Percentiles rank a stretch among this genome's conserved stretches.
Evolutionary conservation across 257 asterid species (phyloP).

Genomic region (Solanum acaule): DNA sequence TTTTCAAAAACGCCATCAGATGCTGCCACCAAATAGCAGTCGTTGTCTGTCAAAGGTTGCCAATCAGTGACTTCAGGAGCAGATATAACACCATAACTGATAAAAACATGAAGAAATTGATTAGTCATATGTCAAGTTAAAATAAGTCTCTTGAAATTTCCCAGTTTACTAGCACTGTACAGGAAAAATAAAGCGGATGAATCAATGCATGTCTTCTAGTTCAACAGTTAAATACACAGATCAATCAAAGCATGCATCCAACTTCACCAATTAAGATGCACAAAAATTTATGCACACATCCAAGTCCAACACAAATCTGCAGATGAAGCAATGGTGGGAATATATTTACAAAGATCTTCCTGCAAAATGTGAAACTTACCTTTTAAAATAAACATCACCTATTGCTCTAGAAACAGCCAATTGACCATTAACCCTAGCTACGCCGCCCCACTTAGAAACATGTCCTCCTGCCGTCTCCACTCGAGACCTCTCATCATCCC

Average conservation of each 20-base stretch:
- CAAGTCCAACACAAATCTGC: slow-evolving; percentile 1
- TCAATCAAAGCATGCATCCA: neutral
- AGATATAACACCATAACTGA: slow-evolving; percentile 93
- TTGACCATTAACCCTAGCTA: slow-evolving; percentile 91
- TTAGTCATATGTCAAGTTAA: neutral
- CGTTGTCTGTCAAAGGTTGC: slow-evolving; percentile 72
- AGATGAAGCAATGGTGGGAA: neutral
- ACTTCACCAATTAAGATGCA: neutral
- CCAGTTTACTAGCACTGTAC: neutral
- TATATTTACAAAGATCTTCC: neutral
- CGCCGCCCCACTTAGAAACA: slow-evolving; percentile 83
- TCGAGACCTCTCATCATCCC: slow-evolving; percentile 80
- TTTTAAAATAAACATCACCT: slow-evolving; percentile 74
- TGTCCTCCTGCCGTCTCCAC: slow-evolving; percentile 92
- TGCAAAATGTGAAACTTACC: slow-evolving; percentile 26
- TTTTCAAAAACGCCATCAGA: slow-evolving; percentile 92
- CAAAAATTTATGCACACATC: neutral
- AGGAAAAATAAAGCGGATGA: neutral
- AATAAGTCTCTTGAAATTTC: neutral
- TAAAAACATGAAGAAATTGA: slow-evolving; percentile 15
- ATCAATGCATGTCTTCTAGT: neutral
- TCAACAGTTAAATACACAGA: neutral
- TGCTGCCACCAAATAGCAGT: slow-evolving; percentile 83
- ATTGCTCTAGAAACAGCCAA: slow-evolving; percentile 93
- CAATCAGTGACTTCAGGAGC: slow-evolving; percentile 96